Percentiles rank a stretch among this genome's conserved stretches.
These are phyloP conservation scores for Puya raimondii DNA, from an alignment of 176 grass and related monocot genomes.

Conservation along the genomic window DNA sequence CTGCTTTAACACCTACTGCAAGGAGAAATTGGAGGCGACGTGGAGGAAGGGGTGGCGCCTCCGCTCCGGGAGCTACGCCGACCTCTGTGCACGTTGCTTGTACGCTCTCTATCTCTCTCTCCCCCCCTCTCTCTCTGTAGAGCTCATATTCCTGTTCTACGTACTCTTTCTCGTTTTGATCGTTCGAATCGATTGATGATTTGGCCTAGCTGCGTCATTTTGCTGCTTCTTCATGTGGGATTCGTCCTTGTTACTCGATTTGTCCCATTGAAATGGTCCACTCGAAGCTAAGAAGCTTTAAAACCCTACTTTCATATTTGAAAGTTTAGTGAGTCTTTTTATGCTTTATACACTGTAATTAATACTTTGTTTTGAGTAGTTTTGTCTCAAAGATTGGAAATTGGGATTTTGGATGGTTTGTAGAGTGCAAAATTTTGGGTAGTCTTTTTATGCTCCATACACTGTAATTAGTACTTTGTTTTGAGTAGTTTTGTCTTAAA, in stretches of 20 bases:
- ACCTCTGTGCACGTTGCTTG: constrained; percentile 93
- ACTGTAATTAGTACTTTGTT: not conserved
- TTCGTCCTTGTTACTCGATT: not conserved
- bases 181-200: constrained; percentile 21
- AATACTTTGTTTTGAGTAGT: not conserved
- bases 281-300: not conserved
- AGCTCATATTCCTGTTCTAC: not conserved
- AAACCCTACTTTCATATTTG: not conserved
- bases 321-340: not conserved
- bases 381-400: not conserved
- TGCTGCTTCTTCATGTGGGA: not conserved
- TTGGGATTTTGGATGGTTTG: not conserved
- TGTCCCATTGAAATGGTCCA: not conserved
- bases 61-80: constrained; percentile 58
- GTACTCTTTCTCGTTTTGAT: constrained; percentile 10
- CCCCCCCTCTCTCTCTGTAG: not conserved
- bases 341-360: not conserved
- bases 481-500: not conserved
- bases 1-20: constrained; percentile 96
- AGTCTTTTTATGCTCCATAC: not conserved
- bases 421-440: no score
- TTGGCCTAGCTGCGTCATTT: not conserved
- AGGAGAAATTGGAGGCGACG: constrained; percentile 59
- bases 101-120: constrained; percentile 38
- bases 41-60: constrained; percentile 75